Conservation (phyloP, 108 stramenopile species). For the Skeletonema marinoi region DNA sequence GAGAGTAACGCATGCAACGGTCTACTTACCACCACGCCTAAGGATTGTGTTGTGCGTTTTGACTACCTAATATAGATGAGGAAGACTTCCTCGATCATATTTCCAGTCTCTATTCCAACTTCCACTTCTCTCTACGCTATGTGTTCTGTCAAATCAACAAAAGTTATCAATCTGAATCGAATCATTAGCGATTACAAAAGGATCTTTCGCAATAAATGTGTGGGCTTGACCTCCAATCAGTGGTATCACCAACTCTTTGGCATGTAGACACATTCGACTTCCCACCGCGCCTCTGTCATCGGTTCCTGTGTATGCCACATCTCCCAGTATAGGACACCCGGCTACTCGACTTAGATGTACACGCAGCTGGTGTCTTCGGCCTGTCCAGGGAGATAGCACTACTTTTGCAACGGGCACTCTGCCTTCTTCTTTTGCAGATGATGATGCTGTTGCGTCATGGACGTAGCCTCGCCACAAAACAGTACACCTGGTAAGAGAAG, state of each 20-base stretch:
- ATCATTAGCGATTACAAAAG: conserved; percentile 32
- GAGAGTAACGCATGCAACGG: too few species aligned
- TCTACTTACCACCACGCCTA: too few species aligned
- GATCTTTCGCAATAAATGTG: conserved; percentile 54
- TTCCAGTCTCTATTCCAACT: too few species aligned
- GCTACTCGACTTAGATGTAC: conserved; percentile 78
- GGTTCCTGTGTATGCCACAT: conserved; percentile 75
- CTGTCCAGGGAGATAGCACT: conserved; percentile 71
- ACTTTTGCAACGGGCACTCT: conserved; percentile 78
- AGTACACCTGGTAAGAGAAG: conserved; percentile 75
- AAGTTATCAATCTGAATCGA: conserved; percentile 2
- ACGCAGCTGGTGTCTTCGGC: conserved; percentile 94
- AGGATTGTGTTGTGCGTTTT: too few species aligned
- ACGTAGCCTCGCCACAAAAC: conserved; percentile 48
- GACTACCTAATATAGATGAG: too few species aligned
- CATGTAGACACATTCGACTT: conserved; percentile 86
- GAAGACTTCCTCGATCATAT: too few species aligned
- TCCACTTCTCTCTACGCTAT: too few species aligned
- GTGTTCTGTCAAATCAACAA: too few species aligned
- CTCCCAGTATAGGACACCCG: conserved; percentile 93
- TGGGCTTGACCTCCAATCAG: conserved; percentile 30
- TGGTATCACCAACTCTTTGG: conserved; percentile 56
- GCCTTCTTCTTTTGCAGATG: background rate
- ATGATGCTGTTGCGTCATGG: background rate
- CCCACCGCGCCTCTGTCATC: conserved; percentile 17